Conservation (phyloP, 345 rosid genomes). For the Lumnitzera littorea region DNA sequence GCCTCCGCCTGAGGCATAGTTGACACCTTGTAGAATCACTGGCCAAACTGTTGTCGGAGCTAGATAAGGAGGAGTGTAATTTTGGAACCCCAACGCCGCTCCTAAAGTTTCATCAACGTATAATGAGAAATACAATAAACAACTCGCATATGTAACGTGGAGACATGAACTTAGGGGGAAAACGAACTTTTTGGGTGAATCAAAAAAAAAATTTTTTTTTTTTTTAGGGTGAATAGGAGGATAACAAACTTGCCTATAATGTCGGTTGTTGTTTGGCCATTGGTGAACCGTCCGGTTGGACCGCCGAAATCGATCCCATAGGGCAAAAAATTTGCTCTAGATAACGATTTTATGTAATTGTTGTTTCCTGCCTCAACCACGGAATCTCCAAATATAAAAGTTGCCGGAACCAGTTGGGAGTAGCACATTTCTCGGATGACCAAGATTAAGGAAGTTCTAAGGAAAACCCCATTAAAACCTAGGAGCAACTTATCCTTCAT, state of each 20-base stretch:
- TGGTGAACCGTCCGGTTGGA: slow-evolving; percentile 76
- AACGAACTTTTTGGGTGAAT: neutral
- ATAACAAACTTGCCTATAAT: slow-evolving; percentile 38
- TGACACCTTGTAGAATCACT: slow-evolving; percentile 48
- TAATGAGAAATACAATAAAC: no score
- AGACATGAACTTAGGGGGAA: no score
- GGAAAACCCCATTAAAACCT: neutral
- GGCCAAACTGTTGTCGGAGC: slow-evolving; percentile 57
- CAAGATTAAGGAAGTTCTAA: slow-evolving; percentile 3
- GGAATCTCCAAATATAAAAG: slow-evolving; percentile 70
- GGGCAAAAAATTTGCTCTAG: slow-evolving; percentile 55
- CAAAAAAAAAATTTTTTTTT: no score
- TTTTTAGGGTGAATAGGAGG: no score
- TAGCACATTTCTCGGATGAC: slow-evolving; percentile 10
- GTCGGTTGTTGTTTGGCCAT: slow-evolving; percentile 73
- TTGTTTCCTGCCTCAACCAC: slow-evolving; percentile 73
- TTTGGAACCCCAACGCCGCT: slow-evolving; percentile 31
- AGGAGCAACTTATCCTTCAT: no score
- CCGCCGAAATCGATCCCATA: slow-evolving; percentile 68
- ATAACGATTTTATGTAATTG: slow-evolving; percentile 54
- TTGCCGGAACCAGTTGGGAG: slow-evolving; percentile 25
- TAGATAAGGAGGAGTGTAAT: slow-evolving; percentile 59
- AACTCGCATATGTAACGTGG: no score
- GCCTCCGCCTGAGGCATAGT: slow-evolving; percentile 75
- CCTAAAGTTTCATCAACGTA: slow-evolving; percentile 10